A percentile compares a stretch with the other conserved stretches of the same genome.
Evolutionary conservation across 345 rosid species (phyloP).

Genomic region (Aquilaria sinensis): DNA sequence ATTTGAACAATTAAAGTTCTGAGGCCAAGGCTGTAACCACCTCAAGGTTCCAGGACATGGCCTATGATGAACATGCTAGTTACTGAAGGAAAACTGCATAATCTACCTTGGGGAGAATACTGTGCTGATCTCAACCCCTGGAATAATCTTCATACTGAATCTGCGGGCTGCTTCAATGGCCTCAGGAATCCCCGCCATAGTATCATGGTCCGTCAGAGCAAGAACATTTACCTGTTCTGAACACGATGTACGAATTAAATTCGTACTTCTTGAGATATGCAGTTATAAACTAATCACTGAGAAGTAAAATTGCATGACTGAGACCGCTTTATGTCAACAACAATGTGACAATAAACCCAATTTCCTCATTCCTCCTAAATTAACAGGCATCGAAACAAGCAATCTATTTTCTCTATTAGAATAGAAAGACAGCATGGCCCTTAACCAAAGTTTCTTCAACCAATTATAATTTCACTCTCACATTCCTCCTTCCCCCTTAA

Average conservation of each 20-base stretch:
- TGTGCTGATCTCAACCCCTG: slow-evolving; percentile 95
- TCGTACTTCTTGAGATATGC: background rate
- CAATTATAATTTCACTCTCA: too few species aligned
- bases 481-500: too few species aligned
- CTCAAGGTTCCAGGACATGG: background rate
- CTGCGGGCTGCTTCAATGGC: slow-evolving; percentile 78
- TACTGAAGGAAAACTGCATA: slow-evolving; percentile 8
- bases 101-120: slow-evolving; percentile 60
- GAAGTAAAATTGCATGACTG: too few species aligned
- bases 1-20: background rate
- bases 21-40: background rate
- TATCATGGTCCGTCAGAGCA: slow-evolving; percentile 94
- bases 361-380: too few species aligned
- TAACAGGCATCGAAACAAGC: too few species aligned
- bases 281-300: too few species aligned
- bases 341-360: too few species aligned
- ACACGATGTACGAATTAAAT: slow-evolving; percentile 30
- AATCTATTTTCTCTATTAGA: too few species aligned
- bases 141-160: slow-evolving; percentile 81
- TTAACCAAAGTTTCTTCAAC: too few species aligned
- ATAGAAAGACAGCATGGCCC: too few species aligned
- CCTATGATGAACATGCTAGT: background rate
- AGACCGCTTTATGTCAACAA: too few species aligned
- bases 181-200: slow-evolving; percentile 81
- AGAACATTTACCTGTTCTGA: slow-evolving; percentile 90